Conservation (phyloP, 768 basidiomycete species). For the Trametes punicea region DNA sequence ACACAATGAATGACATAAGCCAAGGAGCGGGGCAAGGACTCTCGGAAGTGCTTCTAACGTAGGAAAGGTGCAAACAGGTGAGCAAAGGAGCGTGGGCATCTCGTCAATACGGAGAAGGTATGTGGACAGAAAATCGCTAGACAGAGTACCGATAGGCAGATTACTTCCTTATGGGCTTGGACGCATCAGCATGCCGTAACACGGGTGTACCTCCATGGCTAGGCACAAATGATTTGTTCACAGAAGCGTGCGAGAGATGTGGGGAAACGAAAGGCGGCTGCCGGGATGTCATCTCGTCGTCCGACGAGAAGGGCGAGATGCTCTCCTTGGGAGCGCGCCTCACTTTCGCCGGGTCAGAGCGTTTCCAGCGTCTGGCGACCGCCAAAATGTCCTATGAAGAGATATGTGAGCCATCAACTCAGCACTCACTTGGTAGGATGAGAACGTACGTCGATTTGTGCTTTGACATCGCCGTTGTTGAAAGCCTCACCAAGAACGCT, state of each 20-base stretch:
- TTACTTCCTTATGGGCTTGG: too few species aligned
- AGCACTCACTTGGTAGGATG: too few species aligned
- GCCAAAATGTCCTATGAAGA: background rate
- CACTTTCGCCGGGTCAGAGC: background rate
- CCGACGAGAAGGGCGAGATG: background rate
- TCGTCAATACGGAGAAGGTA: too few species aligned
- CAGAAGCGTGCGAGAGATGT: background rate
- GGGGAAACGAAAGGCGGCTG: background rate
- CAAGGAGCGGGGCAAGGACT: too few species aligned
- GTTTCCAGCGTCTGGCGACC: background rate
- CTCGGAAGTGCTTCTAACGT: too few species aligned
- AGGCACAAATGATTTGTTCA: background rate
- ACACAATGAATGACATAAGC: too few species aligned
- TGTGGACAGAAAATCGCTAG: too few species aligned
- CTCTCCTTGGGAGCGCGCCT: background rate
- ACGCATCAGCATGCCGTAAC: background rate
- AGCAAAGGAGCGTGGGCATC: too few species aligned
- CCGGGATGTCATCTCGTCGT: background rate
- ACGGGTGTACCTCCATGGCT: background rate
- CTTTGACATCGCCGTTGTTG: background rate
- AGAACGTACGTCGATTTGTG: background rate
- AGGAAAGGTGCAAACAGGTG: too few species aligned
- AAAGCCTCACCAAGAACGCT: slow-evolving; percentile 4
- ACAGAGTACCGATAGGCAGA: too few species aligned
- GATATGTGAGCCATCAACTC: background rate